phyloP scores from a whole-genome alignment of 73 alveolate genomes.

The Uronychia setigera region DNA sequence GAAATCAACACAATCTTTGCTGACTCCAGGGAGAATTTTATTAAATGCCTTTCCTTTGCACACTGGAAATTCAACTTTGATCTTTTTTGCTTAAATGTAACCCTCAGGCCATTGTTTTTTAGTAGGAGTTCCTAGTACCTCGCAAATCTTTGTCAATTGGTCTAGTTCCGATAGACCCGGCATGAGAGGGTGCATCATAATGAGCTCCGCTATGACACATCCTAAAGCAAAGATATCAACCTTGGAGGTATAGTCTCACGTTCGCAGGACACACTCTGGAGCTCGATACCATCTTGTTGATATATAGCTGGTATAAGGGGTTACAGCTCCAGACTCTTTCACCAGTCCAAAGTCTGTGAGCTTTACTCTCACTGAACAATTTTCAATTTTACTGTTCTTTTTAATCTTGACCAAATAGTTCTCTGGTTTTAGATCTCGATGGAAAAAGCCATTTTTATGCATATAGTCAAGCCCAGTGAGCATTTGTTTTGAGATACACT shows the following conservation, averaged over 20 bases:
- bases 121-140: conserved; percentile 78
- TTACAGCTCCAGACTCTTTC: conserved; percentile 44
- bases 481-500: not conserved
- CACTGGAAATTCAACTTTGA: conserved; percentile 11
- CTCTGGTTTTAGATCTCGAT: conserved; percentile 76
- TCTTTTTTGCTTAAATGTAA: conserved; percentile 22
- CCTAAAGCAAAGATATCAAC: conserved; percentile 89
- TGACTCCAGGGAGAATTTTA: not conserved
- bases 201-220: conserved; percentile 87
- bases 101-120: conserved; percentile 58
- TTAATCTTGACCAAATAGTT: conserved; percentile 58
- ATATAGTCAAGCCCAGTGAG: conserved; percentile 35
- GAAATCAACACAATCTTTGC: not conserved
- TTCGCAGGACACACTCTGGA: conserved; percentile 79
- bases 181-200: conserved; percentile 76
- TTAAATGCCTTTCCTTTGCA: not conserved
- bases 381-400: not conserved
- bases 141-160: conserved; percentile 67
- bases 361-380: conserved; percentile 25
- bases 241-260: conserved; percentile 59
- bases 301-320: conserved; percentile 76
- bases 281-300: conserved; percentile 91
- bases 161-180: conserved; percentile 83
- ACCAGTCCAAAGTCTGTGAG: conserved; percentile 83
- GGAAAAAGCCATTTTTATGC: conserved; percentile 63